These are phyloP conservation scores for Lecanicillium sp. DNA, from an alignment of 2,329 filamentous ascomycete genomes.

Conservation along the genomic window DNA sequence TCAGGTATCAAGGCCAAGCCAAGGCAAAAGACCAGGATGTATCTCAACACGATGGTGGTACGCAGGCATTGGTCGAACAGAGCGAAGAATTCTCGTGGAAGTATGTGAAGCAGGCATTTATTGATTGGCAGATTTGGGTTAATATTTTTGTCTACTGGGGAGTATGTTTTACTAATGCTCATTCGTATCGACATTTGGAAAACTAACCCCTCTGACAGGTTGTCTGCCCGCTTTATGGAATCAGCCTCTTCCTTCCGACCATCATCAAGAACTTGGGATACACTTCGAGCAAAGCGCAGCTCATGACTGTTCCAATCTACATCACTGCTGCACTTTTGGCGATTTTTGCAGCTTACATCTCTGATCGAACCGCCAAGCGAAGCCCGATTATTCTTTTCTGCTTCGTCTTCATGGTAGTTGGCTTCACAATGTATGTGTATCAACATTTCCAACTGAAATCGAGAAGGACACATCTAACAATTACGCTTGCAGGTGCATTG, in stretches of 20 bases:
- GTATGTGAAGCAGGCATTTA: conserved; percentile 65
- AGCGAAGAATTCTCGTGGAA: conserved; percentile 68
- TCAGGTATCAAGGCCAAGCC: conserved; percentile 53
- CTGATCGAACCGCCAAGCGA: conserved; percentile 44
- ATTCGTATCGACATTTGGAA: too few species aligned
- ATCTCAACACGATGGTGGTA: conserved; percentile 8
- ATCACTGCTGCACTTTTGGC: conserved; percentile 55
- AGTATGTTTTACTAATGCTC: conserved; percentile 33
- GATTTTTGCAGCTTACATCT: conserved; percentile 43
- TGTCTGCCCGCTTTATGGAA: conserved; percentile 45
- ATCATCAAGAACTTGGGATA: conserved; percentile 49
- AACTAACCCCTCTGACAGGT: conserved; percentile 29
- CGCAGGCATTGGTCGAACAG: conserved; percentile 36
- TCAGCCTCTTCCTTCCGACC: conserved; percentile 36
- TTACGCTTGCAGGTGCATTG: conserved; percentile 40
- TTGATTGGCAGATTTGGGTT: conserved; percentile 71
- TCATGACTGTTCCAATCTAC: conserved; percentile 54
- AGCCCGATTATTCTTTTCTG: conserved; percentile 47
- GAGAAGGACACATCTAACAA: too few species aligned
- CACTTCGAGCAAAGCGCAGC: conserved; percentile 47
- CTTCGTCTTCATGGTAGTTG: conserved; percentile 44
- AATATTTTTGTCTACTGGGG: conserved; percentile 57
- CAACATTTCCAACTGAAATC: too few species aligned
- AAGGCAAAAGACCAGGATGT: conserved; percentile 9
- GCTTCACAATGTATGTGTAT: conserved; percentile 42